A percentile compares a stretch with the other conserved stretches of the same genome.
These are phyloP conservation scores for Aspergillus steynii DNA, from an alignment of 495 filamentous ascomycete species.

Conservation along the genomic window DNA sequence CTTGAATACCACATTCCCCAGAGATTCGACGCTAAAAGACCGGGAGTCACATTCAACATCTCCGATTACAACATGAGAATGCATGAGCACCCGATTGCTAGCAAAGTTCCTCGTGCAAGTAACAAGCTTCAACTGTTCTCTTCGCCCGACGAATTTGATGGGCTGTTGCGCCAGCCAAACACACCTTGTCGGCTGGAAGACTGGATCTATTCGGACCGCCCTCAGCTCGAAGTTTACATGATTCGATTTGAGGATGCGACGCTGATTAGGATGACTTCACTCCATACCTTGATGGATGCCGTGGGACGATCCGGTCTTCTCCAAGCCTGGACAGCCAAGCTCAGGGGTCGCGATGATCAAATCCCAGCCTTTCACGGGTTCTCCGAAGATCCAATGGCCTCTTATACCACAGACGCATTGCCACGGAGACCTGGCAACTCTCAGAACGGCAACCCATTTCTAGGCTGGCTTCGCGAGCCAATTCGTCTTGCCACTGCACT, in stretches of 20 bases:
- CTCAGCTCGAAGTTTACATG: conserved; percentile 48
- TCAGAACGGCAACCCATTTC: conserved; percentile 13
- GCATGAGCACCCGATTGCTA: conserved; percentile 32
- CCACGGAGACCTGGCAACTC: conserved; percentile 14
- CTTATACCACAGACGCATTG: not conserved
- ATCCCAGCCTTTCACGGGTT: conserved; percentile 9
- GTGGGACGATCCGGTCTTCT: conserved; percentile 29
- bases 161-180: conserved; percentile 21
- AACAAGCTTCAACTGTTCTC: conserved; percentile 15
- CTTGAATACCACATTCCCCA: conserved; percentile 46
- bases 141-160: conserved; percentile 22
- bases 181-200: conserved; percentile 31
- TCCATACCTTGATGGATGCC: conserved; percentile 48
- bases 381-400: conserved; percentile 11
- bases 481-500: conserved; percentile 25
- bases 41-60: conserved; percentile 34
- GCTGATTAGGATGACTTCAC: conserved; percentile 41
- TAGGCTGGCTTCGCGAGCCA: no score
- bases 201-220: conserved; percentile 44
- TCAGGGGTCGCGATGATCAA: conserved; percentile 17
- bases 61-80: conserved; percentile 24
- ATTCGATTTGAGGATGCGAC: conserved; percentile 48
- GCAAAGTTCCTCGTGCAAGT: conserved; percentile 23
- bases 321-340: conserved; percentile 20
- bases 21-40: conserved; percentile 30